A percentile compares a stretch with the other conserved stretches of the same genome.
Evolutionary conservation across 1,284 basidiomycete genomes (phyloP).

Genomic region (Testicularia cyperi): DNA sequence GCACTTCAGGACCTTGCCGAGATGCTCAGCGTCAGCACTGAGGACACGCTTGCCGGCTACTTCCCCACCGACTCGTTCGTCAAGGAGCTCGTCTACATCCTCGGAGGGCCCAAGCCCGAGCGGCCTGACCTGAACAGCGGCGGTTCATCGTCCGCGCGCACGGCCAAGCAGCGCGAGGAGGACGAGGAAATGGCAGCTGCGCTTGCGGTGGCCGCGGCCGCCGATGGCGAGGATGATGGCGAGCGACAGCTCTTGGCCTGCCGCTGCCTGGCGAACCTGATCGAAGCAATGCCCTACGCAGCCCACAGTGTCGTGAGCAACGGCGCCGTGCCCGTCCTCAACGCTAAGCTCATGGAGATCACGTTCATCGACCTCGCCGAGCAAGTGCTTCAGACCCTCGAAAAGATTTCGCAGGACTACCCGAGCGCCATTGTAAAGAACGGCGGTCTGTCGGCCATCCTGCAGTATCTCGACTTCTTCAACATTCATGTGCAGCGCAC

Average conservation of each 20-base stretch:
- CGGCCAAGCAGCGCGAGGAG: slow-evolving; percentile 25
- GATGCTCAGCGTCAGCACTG: slow-evolving; percentile 90
- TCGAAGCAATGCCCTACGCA: slow-evolving; percentile 59
- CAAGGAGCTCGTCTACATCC: slow-evolving; percentile 84
- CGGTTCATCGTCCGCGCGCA: slow-evolving; percentile 7
- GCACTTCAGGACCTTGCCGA: slow-evolving; percentile 94
- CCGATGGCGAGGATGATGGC: slow-evolving; percentile 43
- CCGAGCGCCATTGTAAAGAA: slow-evolving; percentile 55
- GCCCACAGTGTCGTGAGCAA: slow-evolving; percentile 49
- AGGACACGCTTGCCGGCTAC: slow-evolving; percentile 91
- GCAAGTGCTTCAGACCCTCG: slow-evolving; percentile 58
- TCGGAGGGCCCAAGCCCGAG: slow-evolving; percentile 70
- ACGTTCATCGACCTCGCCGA: slow-evolving; percentile 59
- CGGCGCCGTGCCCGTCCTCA: slow-evolving; percentile 54
- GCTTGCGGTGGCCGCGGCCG: slow-evolving; percentile 40
- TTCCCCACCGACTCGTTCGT: slow-evolving; percentile 92
- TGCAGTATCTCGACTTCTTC: slow-evolving; percentile 60
- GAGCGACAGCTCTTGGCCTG: slow-evolving; percentile 57
- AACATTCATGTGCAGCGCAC: slow-evolving; percentile 59
- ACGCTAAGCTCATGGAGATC: slow-evolving; percentile 56
- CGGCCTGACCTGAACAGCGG: slow-evolving; percentile 19
- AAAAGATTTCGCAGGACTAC: slow-evolving; percentile 54
- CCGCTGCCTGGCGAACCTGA: slow-evolving; percentile 59
- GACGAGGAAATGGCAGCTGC: slow-evolving; percentile 42
- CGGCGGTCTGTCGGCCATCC: slow-evolving; percentile 54